Evolutionary conservation across 345 rosid species (phyloP).

Genomic region (Microcos paniculata): DNA sequence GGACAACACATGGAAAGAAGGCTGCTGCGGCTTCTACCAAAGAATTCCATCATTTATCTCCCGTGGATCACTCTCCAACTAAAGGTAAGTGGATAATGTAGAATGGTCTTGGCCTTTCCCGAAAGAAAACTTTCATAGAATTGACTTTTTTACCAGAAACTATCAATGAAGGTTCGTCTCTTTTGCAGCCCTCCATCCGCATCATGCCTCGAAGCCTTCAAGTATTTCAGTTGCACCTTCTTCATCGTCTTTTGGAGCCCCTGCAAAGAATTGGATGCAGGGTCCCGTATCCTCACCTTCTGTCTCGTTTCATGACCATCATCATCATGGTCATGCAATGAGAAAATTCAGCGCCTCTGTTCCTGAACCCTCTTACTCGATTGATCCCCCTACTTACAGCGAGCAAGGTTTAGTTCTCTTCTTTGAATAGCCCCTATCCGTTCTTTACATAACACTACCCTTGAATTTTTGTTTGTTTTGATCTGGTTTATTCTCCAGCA

Average conservation of each 20-base stretch:
- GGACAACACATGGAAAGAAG: constrained; percentile 32
- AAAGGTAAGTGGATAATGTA: constrained; percentile 29
- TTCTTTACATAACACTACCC: neutral
- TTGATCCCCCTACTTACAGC: constrained; percentile 23
- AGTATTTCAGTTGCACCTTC: constrained; percentile 59
- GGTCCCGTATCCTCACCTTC: constrained; percentile 36
- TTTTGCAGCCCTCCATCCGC: constrained; percentile 34
- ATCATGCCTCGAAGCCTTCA: constrained; percentile 33
- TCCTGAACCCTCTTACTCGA: constrained; percentile 29
- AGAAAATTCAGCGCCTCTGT: constrained; percentile 20
- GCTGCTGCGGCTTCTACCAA: constrained; percentile 18
- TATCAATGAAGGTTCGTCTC: constrained; percentile 10
- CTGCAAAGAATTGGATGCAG: constrained; percentile 27
- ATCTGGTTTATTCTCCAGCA: neutral
- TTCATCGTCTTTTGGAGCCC: constrained; percentile 21
- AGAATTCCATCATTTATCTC: constrained; percentile 25
- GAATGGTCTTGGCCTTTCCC: neutral
- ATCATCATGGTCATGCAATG: constrained; percentile 33
- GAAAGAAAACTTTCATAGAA: neutral
- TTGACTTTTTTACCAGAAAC: neutral
- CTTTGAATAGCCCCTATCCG: neutral
- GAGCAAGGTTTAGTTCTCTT: constrained; percentile 30
- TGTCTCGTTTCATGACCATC: constrained; percentile 29
- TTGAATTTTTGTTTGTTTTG: neutral
- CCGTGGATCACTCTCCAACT: constrained; percentile 21